A percentile compares a stretch with the other conserved stretches of the same genome.
Evolutionary conservation across 129 eudicot genomes (phyloP).

Genomic region (Chrysanthemum makinoi): DNA sequence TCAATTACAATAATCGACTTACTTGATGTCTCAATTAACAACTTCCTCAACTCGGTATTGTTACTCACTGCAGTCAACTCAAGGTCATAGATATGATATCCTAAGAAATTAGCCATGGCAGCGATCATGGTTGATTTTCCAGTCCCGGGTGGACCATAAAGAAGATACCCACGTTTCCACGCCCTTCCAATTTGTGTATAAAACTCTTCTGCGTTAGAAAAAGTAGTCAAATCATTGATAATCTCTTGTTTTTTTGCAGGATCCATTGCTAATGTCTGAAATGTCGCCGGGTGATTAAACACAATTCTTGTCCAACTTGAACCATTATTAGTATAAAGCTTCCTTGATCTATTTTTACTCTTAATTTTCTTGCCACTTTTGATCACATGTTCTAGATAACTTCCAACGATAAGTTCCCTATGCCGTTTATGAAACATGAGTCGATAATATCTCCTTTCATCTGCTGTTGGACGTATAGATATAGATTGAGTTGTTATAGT

Average conservation of each 20-base stretch:
- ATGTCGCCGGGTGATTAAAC: constrained; percentile 43
- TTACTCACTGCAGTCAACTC: constrained; percentile 38
- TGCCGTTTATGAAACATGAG: constrained; percentile 45
- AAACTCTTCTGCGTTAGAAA: constrained; percentile 34
- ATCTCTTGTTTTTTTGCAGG: constrained; percentile 32
- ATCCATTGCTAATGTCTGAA: constrained; percentile 34
- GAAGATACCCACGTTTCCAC: constrained; percentile 47
- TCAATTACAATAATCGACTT: constrained; percentile 43
- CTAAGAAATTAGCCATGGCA: constrained; percentile 40
- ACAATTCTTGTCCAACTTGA: constrained; percentile 29
- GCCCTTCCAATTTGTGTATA: constrained; percentile 36
- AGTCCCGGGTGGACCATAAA: constrained; percentile 43
- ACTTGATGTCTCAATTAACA: constrained; percentile 39
- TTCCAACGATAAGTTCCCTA: constrained; percentile 25
- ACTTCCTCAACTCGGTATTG: constrained; percentile 34
- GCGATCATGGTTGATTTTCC: constrained; percentile 47
- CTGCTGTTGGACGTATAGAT: constrained; percentile 12
- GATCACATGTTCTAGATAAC: constrained; percentile 40
- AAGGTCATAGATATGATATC: constrained; percentile 36
- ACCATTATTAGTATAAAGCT: constrained; percentile 36
- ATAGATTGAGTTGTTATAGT: not conserved
- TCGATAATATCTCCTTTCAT: constrained; percentile 39
- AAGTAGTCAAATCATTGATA: constrained; percentile 31
- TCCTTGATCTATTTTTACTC: constrained; percentile 29
- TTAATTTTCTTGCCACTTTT: constrained; percentile 41